Percentiles rank a stretch among this genome's conserved stretches.
phyloP scores from a whole-genome alignment of 441 rosid genomes.

The Euphorbia corollata region DNA sequence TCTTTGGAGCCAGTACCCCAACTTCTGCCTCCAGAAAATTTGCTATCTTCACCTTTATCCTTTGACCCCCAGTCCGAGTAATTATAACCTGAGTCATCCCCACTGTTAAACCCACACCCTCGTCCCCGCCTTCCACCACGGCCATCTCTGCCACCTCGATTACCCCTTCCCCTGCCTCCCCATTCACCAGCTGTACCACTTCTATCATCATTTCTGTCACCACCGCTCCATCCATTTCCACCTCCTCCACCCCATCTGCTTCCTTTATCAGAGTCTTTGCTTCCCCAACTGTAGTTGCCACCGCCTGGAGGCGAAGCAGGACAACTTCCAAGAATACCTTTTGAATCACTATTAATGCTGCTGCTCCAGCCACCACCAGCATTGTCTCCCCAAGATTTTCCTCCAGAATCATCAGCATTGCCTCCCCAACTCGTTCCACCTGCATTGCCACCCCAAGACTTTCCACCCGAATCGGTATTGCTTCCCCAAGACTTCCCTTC shows the following conservation, averaged over 20 bases:
- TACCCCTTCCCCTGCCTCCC: conserved; percentile 5
- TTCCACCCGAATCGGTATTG: neutral
- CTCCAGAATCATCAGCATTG: neutral
- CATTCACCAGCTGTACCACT: neutral
- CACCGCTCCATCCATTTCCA: conserved; percentile 2
- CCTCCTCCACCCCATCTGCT: neutral
- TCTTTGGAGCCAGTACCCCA: conserved; percentile 2
- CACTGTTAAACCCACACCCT: neutral
- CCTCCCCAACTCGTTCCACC: neutral
- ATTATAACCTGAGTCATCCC: neutral
- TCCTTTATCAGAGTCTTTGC: neutral
- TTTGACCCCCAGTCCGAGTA: conserved; percentile 2
- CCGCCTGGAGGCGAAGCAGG: neutral
- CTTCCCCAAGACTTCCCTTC: neutral
- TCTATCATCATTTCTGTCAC: neutral
- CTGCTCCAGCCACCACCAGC: neutral
- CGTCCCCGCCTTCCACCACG: neutral
- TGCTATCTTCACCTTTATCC: conserved; percentile 5
- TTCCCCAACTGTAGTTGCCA: neutral
- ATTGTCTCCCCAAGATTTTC: too few relatives aligned
- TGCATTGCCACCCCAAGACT: neutral
- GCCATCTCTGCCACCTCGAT: conserved; percentile 6
- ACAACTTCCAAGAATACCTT: neutral
- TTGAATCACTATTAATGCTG: neutral
- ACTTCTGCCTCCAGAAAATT: conserved; percentile 4